phyloP scores from a whole-genome alignment of 2,329 filamentous ascomycete species.

The Fusarium tricinctum region DNA sequence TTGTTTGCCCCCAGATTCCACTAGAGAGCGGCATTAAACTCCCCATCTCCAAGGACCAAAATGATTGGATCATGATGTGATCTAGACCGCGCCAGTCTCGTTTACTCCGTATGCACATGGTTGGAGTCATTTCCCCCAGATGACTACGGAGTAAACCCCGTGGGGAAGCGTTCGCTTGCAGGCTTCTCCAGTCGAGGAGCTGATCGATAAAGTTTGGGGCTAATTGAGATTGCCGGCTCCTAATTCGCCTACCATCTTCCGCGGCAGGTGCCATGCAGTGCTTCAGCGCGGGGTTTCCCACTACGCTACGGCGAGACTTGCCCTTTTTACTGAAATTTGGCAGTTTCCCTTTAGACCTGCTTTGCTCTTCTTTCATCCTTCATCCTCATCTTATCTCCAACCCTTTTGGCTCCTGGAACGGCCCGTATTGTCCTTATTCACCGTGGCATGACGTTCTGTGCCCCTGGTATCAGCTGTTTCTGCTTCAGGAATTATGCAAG shows the following conservation, averaged over 20 bases:
- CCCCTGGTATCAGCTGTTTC: conserved; percentile 3
- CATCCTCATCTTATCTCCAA: conserved; percentile 14
- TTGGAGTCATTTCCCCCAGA: conserved; percentile 23
- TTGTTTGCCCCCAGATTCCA: conserved; percentile 6
- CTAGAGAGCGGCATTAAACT: conserved; percentile 8
- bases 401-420: conserved; percentile 2
- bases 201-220: conserved; percentile 15
- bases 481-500: conserved; percentile 38
- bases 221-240: background rate
- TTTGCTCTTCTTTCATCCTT: conserved; percentile 11
- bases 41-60: background rate
- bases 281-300: conserved; percentile 21
- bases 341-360: conserved; percentile 32
- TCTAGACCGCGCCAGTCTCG: conserved; percentile 27
- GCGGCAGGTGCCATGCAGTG: background rate
- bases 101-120: conserved; percentile 7
- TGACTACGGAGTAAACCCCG: conserved; percentile 32
- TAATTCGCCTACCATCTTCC: conserved; percentile 7
- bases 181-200: conserved; percentile 11
- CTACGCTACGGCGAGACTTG: conserved; percentile 2
- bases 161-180: conserved; percentile 31
- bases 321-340: conserved; percentile 31
- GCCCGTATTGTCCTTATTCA: conserved; percentile 8
- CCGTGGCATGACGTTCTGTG: conserved; percentile 15
- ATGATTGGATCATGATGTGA: conserved; percentile 28